Base-by-base conservation (phyloP, 1,284 basidiomycete species). In the Fomitopsis betulina region DNA sequence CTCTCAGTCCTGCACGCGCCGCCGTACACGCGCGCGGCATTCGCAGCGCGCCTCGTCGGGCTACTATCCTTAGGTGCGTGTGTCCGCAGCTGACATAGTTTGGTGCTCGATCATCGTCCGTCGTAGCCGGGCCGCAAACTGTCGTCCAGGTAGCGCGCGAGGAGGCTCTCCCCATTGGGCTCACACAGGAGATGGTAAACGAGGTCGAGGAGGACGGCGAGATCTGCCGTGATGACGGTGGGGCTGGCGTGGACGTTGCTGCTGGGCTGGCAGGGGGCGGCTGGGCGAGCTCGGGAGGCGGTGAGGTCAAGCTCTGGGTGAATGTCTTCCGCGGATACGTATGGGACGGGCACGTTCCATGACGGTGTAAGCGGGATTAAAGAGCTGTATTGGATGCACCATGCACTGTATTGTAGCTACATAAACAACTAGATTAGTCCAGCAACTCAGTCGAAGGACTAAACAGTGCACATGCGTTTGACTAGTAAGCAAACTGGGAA, bases 1-100 rank as follows among this genome's bases (percentile, higher is more conserved):
- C 78, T 98, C 3, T 81, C 79, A 5, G 93, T 98, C 42, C 79
- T 98, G 0, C 92, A 96, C 70, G 93, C 91, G 0, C 92, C 94
- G 0, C 76, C 78, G 0, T 95, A 85, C 72, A 80, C 88, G 0
- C 81, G 81, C 40, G 73, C 77, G 0, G 79, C 85, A 0, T 92
- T 96, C 67, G 75, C 85, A 0, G 75, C 81, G 6, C 83, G 93
- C 1, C 75, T 95, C 0, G 76, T 82, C 1, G 73, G 79, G 1
- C 72, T 81, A 47, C 71, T 92, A 30, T 69, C 75, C 3, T 76
- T 82, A 9, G 83, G 79, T 42, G 58, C 54, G 67, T 61, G 23
- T 23, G 15, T 30, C 49, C 5, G 27, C 5, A 15, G 9, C 6
- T 12, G 9, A 12, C 6, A 51, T 6, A 1, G 10, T 13, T 51